Evolutionary conservation across 73 alveolate genomes (phyloP), one percentile per base, ranked within the genome.

Genomic region (Blepharisma stoltei): DNA sequence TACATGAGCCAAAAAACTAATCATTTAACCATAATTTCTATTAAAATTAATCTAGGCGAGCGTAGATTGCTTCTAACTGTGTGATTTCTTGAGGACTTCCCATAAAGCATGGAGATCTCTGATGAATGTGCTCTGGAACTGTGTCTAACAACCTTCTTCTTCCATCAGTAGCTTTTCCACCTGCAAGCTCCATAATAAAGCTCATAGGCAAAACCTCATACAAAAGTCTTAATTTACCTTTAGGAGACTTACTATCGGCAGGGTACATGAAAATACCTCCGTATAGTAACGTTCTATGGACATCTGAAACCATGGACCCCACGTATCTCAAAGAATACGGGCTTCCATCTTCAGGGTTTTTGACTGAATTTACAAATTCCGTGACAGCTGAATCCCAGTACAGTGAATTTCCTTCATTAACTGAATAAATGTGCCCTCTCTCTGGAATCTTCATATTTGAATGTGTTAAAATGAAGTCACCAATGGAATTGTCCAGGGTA

Each of bases 121-220:
- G 87, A 65, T 83, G 90, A 27, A 83, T 78, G 11, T 67, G 38
- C n/a, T 67, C 78, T 20, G 88, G 85, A 4, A 70, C 79, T 54
- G 76, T 77, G 54, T 83, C 90, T 82, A 83, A 77, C 41, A 67
- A 71, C 6, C 90, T 81, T 82, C 71, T 76, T 71, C 70, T 71
- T 11, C 90, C 90, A 20, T 78, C 77, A 9, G 86, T 77, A 7
- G 90, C 90, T 6, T 44, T 41, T 20, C 98, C 98, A 6, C 98
- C 98, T 14, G 98, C 98, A 46, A 78, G 82, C 83, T 92, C 98
- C 67, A 78, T 38, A 66, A 92, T 82, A 85, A 85, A 87, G 73
- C 94, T 86, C 76, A 92, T 81, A 23, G 98, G 98, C 8, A 90
- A 92, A 67, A 92, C 90, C 80, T 92, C 98, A 55, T 89, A 92